Conservation (phyloP, 2,329 filamentous ascomycete species). For the Verruconis gallopava region DNA sequence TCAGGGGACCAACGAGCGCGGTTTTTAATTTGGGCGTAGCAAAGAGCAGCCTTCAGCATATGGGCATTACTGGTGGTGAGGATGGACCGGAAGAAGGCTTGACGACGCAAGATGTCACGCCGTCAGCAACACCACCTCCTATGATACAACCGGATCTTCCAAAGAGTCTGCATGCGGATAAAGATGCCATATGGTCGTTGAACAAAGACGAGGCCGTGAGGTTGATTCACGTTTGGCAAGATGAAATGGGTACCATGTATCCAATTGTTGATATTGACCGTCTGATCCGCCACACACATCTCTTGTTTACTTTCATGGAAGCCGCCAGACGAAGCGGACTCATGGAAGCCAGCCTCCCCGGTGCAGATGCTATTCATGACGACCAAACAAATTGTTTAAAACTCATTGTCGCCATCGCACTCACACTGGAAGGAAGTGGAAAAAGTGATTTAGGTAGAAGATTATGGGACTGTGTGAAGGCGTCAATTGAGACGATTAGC, state of each 20-base stretch:
- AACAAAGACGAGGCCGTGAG: constrained; percentile 68
- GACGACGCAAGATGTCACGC: constrained; percentile 40
- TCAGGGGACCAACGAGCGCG: constrained; percentile 74
- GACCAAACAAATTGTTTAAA: constrained; percentile 62
- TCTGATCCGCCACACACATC: constrained; percentile 56
- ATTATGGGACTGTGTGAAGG: constrained; percentile 65
- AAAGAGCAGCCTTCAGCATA: constrained; percentile 73
- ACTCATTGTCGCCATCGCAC: constrained; percentile 64
- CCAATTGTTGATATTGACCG: constrained; percentile 65
- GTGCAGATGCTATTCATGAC: constrained; percentile 47
- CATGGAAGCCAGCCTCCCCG: constrained; percentile 39
- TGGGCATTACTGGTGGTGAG: constrained; percentile 63
- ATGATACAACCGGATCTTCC: constrained; percentile 11
- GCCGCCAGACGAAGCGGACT: constrained; percentile 47
- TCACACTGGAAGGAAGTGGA: constrained; percentile 67
- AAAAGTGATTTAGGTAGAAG: constrained; percentile 60
- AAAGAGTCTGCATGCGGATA: constrained; percentile 21
- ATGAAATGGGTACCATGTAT: constrained; percentile 88
- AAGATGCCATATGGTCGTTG: constrained; percentile 72
- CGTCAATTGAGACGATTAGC: constrained; percentile 51
- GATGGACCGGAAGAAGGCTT: constrained; percentile 49
- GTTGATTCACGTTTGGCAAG: constrained; percentile 68
- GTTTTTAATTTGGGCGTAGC: constrained; percentile 79
- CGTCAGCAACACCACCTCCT: constrained; percentile 32
- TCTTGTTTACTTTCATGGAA: constrained; percentile 61